These are phyloP conservation scores for Suhomyces ambrosiae DNA, from an alignment of 1,139 yeast genomes.

Conservation along the genomic window DNA sequence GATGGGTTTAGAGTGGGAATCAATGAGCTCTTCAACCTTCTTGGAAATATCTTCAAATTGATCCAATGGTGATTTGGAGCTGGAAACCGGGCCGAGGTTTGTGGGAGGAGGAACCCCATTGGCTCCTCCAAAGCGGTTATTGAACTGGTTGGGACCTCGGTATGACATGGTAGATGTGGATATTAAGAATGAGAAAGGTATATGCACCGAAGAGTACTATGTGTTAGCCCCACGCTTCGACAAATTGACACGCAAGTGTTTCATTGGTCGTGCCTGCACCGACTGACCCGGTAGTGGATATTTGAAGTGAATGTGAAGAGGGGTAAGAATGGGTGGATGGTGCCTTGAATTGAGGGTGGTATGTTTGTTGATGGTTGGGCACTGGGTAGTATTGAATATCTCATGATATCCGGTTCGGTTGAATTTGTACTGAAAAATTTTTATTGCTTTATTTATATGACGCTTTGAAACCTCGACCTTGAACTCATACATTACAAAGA, in stretches of 20 bases:
- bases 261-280: slow-evolving; percentile 8
- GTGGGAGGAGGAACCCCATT: slow-evolving; percentile 19
- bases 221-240: slow-evolving; percentile 2
- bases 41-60: slow-evolving; percentile 51
- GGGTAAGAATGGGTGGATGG: too few relatives aligned
- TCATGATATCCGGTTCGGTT: too few relatives aligned
- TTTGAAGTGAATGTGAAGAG: too few relatives aligned
- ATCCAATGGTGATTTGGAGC: slow-evolving; percentile 29
- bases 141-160: slow-evolving; percentile 22
- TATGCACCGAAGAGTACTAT: too few relatives aligned
- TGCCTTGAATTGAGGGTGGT: too few relatives aligned
- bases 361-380: too few relatives aligned
- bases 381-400: too few relatives aligned
- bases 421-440: too few relatives aligned
- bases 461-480: too few relatives aligned
- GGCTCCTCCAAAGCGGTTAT: slow-evolving; percentile 18
- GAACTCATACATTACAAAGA: too few relatives aligned
- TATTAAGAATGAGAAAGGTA: not conserved
- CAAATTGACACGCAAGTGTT: slow-evolving; percentile 14
- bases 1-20: slow-evolving; percentile 49
- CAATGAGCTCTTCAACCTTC: slow-evolving; percentile 49
- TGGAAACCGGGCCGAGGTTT: slow-evolving; percentile 26
- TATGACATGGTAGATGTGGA: slow-evolving; percentile 16
- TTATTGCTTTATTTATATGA: too few relatives aligned
- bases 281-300: too few relatives aligned